Evolutionary conservation across 2,329 filamentous ascomycete species (phyloP).

Genomic region (Diaporthe sp.): DNA sequence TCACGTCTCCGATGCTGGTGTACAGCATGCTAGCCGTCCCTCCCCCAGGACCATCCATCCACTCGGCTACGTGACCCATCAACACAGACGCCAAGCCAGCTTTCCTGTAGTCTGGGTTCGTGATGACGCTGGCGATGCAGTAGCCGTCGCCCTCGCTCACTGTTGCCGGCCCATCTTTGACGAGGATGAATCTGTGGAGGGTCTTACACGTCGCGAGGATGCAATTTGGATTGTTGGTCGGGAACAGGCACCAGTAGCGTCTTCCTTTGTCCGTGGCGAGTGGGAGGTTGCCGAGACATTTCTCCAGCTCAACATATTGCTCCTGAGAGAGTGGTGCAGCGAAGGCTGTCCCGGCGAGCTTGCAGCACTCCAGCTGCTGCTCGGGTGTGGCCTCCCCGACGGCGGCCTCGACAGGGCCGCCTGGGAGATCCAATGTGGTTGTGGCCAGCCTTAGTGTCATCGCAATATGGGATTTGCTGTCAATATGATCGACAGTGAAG

Average conservation of each 20-base stretch:
- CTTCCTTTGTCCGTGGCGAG: neutral
- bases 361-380: slow-evolving; percentile 5
- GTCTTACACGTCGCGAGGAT: slow-evolving; percentile 23
- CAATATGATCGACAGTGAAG: neutral
- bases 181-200: slow-evolving; percentile 2
- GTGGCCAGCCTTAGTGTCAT: slow-evolving; percentile 7
- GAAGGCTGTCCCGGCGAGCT: slow-evolving; percentile 6
- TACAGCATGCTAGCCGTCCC: slow-evolving; percentile 11
- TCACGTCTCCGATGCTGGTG: slow-evolving; percentile 15
- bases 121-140: slow-evolving; percentile 20
- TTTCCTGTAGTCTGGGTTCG: neutral
- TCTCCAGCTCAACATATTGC: slow-evolving; percentile 10
- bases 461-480: neutral
- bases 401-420: neutral
- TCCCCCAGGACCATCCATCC: slow-evolving; percentile 11
- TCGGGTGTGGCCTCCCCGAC: neutral
- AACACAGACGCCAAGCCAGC: slow-evolving; percentile 1
- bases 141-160: neutral
- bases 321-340: slow-evolving; percentile 10
- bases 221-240: neutral
- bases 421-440: neutral
- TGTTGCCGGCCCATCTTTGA: neutral
- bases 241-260: slow-evolving; percentile 18
- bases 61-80: neutral
- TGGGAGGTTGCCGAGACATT: neutral